These are phyloP conservation scores for Shiraia sp. DNA, from an alignment of 2,329 filamentous ascomycete species.

Conservation along the genomic window DNA sequence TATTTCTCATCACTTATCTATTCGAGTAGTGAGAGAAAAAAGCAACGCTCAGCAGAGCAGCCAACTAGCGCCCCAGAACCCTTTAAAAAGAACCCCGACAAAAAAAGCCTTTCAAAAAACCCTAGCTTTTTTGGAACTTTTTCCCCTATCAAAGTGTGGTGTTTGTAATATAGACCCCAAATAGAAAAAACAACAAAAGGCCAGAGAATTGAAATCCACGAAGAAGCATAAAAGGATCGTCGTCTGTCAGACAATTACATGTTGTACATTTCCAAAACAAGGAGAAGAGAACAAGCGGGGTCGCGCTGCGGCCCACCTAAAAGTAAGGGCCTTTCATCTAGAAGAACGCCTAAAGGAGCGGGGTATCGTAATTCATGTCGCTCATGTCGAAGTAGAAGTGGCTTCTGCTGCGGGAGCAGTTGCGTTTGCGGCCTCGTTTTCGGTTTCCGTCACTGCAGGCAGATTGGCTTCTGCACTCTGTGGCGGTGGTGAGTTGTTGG, in stretches of 20 bases:
- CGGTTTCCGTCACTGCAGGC: conserved; percentile 32
- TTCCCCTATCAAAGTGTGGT: no score
- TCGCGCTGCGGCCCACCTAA: conserved; percentile 20
- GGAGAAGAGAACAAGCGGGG: conserved; percentile 18
- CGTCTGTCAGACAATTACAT: no score
- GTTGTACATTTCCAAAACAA: conserved; percentile 34
- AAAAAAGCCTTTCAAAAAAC: no score
- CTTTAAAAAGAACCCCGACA: background rate
- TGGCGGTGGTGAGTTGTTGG: conserved; percentile 30
- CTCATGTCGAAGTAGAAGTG: conserved; percentile 27
- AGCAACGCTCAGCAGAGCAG: conserved; percentile 6
- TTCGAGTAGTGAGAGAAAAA: background rate
- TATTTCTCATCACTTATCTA: background rate
- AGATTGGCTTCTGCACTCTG: conserved; percentile 31
- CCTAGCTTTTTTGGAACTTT: no score
- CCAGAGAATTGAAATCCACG: conserved; percentile 6
- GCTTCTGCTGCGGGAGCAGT: conserved; percentile 12
- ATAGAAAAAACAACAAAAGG: no score
- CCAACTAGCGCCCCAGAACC: background rate
- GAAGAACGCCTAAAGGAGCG: conserved; percentile 20
- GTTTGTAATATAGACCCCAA: no score
- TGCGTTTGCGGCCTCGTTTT: conserved; percentile 16
- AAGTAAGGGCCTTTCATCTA: conserved; percentile 18
- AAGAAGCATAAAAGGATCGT: conserved; percentile 15
- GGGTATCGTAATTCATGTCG: conserved; percentile 30